Evolutionary conservation across 139 green algal genomes (phyloP), one percentile per base, ranked within the genome.

Genomic region (Tetraselmis striata): DNA sequence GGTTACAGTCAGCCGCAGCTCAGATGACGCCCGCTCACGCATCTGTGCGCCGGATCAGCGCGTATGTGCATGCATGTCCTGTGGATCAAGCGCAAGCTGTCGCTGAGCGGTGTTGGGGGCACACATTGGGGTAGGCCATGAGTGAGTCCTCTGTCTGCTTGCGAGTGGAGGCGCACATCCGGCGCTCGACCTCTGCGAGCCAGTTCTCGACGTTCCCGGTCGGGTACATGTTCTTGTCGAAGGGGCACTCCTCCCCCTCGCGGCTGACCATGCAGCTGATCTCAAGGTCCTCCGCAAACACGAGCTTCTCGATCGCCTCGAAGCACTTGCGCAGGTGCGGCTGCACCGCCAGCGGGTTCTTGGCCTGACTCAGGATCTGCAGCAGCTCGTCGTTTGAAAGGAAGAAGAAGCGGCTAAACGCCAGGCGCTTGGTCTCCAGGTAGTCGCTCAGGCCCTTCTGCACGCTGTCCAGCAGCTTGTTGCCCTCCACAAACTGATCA

Each of bases 311-410:
- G 80, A 97, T 95, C 29, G 93, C 93, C 88, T 97, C 93, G 86
- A 96, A 96, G 87, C 91, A 95, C 86, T 96, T 96, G 81, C 88
- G 86, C 84, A 96, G 89, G 88, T 96, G 92, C 59, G 84, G 84
- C 84, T 90, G 86, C 79, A 90, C 86, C 1, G 84, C 81, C 26
- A 86, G 82, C 75, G 86, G 84, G 80, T 90, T 90, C 82, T 87
- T 89, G 18, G 84, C 86, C 84, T 90, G 86, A 2, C 77, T 85
- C 30, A 90, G 78, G 30, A 90, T 90, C 86, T 90, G 86, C 76
- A 90, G 84, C 59, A 90, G 84, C 81, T 90, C 86, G 82, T 89
- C 86, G 85, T 90, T 89, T 1, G 86, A 90, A 2, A 90, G 79
- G 86, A 90, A 90, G 86, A 89, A 90, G 82, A 90, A 90, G n/a